A percentile compares a stretch with the other conserved stretches of the same genome.
Conservation (phyloP, 1,284 basidiomycete species). For the Puccinia polysora region DNA sequence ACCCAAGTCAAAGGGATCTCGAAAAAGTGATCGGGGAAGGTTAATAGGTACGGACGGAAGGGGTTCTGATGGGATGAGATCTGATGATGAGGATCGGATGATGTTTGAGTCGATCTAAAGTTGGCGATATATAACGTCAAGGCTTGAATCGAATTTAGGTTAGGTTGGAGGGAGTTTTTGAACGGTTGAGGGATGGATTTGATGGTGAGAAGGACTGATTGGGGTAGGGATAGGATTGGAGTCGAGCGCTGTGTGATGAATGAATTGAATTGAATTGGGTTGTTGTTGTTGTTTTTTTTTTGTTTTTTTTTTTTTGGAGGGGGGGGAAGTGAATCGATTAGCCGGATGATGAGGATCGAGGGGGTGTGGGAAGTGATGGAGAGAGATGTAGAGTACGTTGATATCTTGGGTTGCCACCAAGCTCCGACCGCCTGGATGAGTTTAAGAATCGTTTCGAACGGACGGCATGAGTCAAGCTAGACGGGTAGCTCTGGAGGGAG, state of each 20-base stretch:
- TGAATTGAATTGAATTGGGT: neutral
- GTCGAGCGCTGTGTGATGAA: neutral
- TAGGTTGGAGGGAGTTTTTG: neutral
- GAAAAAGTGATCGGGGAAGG: neutral
- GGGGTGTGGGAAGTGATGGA: neutral
- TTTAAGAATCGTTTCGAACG: too few relatives aligned
- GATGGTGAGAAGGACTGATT: slow-evolving; percentile 2
- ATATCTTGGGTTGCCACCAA: slow-evolving; percentile 29
- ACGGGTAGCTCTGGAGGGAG: too few relatives aligned
- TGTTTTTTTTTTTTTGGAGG: too few relatives aligned
- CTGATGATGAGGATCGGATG: too few relatives aligned
- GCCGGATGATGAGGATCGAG: neutral
- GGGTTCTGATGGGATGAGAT: neutral
- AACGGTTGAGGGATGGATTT: slow-evolving; percentile 18
- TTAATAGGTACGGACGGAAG: slow-evolving; percentile 1
- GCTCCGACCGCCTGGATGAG: slow-evolving; percentile 14
- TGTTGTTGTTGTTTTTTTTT: neutral
- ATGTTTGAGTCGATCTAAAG: neutral
- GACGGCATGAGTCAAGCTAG: too few relatives aligned
- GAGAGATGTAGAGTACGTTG: slow-evolving; percentile 1
- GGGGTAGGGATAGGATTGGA: slow-evolving; percentile 4
- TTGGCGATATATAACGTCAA: slow-evolving; percentile 10
- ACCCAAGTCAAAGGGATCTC: slow-evolving; percentile 10
- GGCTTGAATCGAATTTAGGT: slow-evolving; percentile 14
- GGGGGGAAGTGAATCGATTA: neutral